Percentiles rank a stretch among this genome's conserved stretches.
Evolutionary conservation across 2,329 filamentous ascomycete genomes (phyloP).

Genomic region (Neonectria punicea): DNA sequence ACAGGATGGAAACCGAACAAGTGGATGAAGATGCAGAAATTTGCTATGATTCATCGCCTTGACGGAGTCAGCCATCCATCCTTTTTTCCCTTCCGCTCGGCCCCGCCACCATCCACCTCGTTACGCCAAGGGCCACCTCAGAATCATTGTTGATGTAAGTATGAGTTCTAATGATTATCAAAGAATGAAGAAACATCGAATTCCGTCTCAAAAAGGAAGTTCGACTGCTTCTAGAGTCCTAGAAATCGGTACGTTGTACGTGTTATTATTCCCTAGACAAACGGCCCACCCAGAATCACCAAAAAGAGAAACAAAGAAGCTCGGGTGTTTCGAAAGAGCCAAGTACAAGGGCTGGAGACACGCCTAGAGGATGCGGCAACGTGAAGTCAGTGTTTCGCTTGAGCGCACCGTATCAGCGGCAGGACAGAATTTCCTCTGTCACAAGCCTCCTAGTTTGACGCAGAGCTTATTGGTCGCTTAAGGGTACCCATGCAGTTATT

Average conservation of each 20-base stretch:
- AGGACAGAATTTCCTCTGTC: constrained; percentile 22
- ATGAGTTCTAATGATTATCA: constrained; percentile 8
- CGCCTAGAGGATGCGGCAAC: neutral
- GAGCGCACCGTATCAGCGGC: constrained; percentile 3
- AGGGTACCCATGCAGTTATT: constrained; percentile 21
- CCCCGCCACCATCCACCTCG: constrained; percentile 1
- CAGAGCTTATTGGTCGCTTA: constrained; percentile 26
- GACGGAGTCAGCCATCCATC: constrained; percentile 9
- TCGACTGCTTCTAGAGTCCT: neutral
- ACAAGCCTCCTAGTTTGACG: constrained; percentile 19
- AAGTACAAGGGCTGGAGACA: neutral
- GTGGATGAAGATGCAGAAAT: constrained; percentile 13
- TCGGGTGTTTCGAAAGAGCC: constrained; percentile 11
- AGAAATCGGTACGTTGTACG: neutral
- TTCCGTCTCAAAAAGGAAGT: constrained; percentile 1
- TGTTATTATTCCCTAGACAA: neutral
- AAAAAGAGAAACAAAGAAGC: neutral
- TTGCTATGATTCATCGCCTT: constrained; percentile 21
- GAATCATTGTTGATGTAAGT: constrained; percentile 7
- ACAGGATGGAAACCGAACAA: constrained; percentile 1
- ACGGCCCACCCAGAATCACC: constrained; percentile 9
- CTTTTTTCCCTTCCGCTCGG: constrained; percentile 3
- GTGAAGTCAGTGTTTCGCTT: constrained; percentile 13
- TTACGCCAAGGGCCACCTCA: neutral
- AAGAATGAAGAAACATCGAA: neutral